A percentile compares a stretch with the other conserved stretches of the same genome.
These are phyloP conservation scores for Venturiaceae sp. DNA, from an alignment of 2,329 filamentous ascomycete genomes.

Conservation along the genomic window DNA sequence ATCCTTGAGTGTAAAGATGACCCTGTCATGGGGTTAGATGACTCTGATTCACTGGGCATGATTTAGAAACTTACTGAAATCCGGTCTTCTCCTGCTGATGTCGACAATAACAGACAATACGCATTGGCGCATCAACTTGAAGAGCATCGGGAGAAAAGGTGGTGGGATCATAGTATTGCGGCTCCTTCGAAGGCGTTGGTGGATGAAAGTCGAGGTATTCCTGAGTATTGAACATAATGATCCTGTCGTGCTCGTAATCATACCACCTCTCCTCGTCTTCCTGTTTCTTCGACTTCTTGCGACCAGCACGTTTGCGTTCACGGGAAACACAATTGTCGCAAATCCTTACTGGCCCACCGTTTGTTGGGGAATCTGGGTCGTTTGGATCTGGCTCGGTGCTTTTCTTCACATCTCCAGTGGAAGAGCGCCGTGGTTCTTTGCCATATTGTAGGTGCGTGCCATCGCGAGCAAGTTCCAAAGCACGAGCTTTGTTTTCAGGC, in stretches of 20 bases:
- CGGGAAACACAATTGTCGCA: conserved; percentile 85
- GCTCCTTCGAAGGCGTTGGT: conserved; percentile 38
- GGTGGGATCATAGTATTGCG: conserved; percentile 30
- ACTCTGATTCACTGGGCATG: conserved; percentile 19
- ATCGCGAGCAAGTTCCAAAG: conserved; percentile 46
- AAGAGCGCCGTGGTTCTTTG: conserved; percentile 25
- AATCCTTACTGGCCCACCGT: conserved; percentile 89
- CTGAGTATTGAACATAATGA: conserved; percentile 84
- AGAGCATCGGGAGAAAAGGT: conserved; percentile 44
- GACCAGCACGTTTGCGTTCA: conserved; percentile 79
- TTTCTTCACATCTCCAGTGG: conserved; percentile 29
- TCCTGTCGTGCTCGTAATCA: conserved; percentile 66
- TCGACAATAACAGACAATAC: conserved; percentile 93
- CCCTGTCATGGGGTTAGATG: conserved; percentile 29
- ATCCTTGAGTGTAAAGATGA: conserved; percentile 93
- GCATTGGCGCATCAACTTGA: conserved; percentile 81
- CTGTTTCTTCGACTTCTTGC: conserved; percentile 88
- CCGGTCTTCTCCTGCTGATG: conserved; percentile 91
- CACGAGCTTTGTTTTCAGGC: conserved; percentile 53
- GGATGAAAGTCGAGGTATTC: conserved; percentile 77
- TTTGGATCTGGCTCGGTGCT: conserved; percentile 40
- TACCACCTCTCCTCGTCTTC: conserved; percentile 83
- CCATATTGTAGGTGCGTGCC: conserved; percentile 19
- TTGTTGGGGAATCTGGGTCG: conserved; percentile 63
- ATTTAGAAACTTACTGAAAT: conserved; percentile 45